Base-by-base conservation (phyloP, 768 basidiomycete species). In the Termitomyces sp. region DNA sequence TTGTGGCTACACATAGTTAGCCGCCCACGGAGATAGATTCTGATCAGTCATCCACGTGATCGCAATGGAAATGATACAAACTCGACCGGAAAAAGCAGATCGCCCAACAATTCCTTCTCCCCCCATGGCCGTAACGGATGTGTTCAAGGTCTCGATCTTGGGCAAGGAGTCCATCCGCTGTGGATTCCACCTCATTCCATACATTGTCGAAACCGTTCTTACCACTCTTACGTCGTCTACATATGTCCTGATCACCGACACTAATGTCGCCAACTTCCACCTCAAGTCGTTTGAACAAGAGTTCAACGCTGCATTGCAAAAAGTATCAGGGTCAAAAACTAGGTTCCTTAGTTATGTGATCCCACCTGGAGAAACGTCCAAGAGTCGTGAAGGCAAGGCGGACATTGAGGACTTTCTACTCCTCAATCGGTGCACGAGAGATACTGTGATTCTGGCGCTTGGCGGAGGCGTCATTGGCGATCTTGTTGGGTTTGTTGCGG, bases 401-500 rank as follows among this genome's bases (percentile, higher is more conserved):
- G 79, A 86, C 58, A 87, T 98, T 64, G 96, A 98, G 69, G 96
- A 99, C 72, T 98, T 88, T 72, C 76, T 99, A 46, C 77, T 98
- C 56, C 77, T 86, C 18, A 85, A 95, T 65, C 84, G 83, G 70
- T 97, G 94, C 68, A 97, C 95, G 2, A 77, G 97, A 58, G 95
- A 96, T 70, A 94, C 90, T 3, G 92, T 99, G 61, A 78, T 98
- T 56, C 74, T 99, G 54, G 96, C 95, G 0, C 80, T 99, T 24
- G 97, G 97, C 33, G 96, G 97, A 35, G 97, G 97, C 30, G 97
- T 99, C 56, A 92, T 99, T 58, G 97, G 97, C 13, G 96, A 99
- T 74, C 79, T 98, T 22, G 87, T 94, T 57, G 97, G 97, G 33
- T 99, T 96, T 66, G 94, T 97, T 58, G 92, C 97, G 26, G 92